These are phyloP conservation scores for Penicillium concentricum DNA, from an alignment of 2,329 filamentous ascomycete genomes.

Conservation along the genomic window DNA sequence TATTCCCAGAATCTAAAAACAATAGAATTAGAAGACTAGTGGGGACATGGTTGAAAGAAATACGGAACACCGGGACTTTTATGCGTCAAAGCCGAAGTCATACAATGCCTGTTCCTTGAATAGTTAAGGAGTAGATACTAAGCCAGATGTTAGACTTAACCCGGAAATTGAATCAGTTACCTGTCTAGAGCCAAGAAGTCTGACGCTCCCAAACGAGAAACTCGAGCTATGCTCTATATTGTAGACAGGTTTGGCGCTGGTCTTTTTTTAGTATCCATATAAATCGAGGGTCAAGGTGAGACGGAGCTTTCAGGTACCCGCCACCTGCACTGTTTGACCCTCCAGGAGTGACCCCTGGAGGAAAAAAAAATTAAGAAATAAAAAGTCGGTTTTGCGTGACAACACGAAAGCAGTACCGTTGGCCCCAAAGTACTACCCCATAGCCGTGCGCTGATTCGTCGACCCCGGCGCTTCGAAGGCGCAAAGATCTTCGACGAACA, in stretches of 20 bases:
- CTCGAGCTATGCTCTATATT: not conserved
- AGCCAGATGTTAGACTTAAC: not conserved
- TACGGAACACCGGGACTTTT: not conserved
- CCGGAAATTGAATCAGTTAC: not conserved
- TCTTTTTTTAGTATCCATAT: not conserved
- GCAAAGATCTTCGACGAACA: not conserved
- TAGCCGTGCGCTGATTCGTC: not conserved
- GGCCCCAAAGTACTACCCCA: not conserved
- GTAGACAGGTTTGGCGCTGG: not conserved
- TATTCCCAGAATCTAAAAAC: not conserved
- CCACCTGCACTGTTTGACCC: not conserved
- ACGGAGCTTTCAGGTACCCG: not conserved
- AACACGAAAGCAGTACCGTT: not conserved
- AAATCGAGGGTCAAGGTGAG: not conserved
- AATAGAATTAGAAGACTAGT: not conserved
- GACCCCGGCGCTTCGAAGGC: not conserved
- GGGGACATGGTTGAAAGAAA: not conserved
- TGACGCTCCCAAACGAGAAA: not conserved
- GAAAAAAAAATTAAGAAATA: not conserved
- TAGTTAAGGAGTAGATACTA: not conserved
- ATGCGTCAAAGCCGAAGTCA: not conserved
- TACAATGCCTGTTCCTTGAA: not conserved
- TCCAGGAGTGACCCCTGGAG: not conserved
- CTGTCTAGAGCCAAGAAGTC: not conserved
- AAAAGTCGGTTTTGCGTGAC: not conserved